These are phyloP conservation scores for Protea cynaroides DNA, from an alignment of 164 flowering plant genomes.

Conservation along the genomic window DNA sequence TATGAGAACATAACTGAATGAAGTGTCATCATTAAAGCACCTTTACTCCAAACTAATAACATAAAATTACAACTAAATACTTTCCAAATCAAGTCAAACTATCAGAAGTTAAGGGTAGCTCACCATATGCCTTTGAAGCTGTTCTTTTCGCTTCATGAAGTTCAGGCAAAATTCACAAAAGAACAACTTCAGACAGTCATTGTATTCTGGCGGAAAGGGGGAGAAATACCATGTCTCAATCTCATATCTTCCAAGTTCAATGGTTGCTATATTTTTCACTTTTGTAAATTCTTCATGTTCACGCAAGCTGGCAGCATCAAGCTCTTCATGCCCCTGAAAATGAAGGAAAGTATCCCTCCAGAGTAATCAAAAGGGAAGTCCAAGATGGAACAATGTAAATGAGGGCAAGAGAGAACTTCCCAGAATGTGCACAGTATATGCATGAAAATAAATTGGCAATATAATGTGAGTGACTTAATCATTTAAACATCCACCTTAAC, in stretches of 20 bases:
- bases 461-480: too few species aligned
- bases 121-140: conserved; percentile 99
- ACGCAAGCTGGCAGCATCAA: conserved; percentile 98
- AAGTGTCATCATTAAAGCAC: too few species aligned
- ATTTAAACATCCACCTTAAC: too few species aligned
- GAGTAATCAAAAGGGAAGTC: neutral
- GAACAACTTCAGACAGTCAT: conserved; percentile 71
- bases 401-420: too few species aligned
- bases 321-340: conserved; percentile 92
- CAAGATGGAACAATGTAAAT: neutral
- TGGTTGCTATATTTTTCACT: conserved; percentile 94
- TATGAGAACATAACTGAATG: too few species aligned
- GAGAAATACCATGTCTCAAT: conserved; percentile 99
- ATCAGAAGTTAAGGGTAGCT: conserved; percentile 27
- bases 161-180: conserved; percentile 97
- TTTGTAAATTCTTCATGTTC: conserved; percentile 98
- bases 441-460: too few species aligned
- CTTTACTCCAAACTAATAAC: neutral
- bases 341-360: conserved; percentile 3
- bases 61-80: neutral
- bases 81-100: neutral
- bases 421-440: too few species aligned
- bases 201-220: conserved; percentile 98
- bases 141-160: conserved; percentile 98
- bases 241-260: conserved; percentile 96